A percentile compares a stretch with the other conserved stretches of the same genome.
phyloP scores from a whole-genome alignment of 75 land plant genomes.

The Pseudotsuga menziesii region DNA sequence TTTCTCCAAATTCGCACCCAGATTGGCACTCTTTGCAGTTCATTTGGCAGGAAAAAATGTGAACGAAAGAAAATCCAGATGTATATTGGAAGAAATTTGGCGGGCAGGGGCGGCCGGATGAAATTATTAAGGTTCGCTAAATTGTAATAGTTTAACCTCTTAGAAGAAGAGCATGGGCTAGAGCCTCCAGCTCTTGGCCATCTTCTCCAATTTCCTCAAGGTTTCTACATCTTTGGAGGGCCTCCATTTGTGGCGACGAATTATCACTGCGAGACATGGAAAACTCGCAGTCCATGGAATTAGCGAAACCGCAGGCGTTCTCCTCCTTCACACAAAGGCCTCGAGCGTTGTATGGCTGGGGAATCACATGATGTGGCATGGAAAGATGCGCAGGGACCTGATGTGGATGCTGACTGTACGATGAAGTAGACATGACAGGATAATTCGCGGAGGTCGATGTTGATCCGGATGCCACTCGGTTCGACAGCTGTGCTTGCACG shows the following conservation, averaged over 20 bases:
- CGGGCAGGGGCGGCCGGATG: too few species aligned
- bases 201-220: background rate
- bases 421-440: background rate
- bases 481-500: constrained; percentile 47
- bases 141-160: background rate
- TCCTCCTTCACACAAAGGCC: too few species aligned
- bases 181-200: constrained; percentile 1
- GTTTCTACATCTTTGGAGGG: background rate
- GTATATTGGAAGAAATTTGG: too few species aligned
- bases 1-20: too few species aligned
- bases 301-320: too few species aligned
- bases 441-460: too few species aligned
- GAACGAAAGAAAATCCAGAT: too few species aligned
- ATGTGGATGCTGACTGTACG: background rate
- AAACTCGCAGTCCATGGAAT: background rate
- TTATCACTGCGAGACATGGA: background rate
- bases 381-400: background rate
- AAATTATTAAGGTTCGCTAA: too few species aligned
- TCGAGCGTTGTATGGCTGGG: too few species aligned
- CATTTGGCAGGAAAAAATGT: too few species aligned
- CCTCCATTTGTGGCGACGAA: background rate
- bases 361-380: background rate
- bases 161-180: constrained; percentile 1
- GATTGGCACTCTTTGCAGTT: too few species aligned
- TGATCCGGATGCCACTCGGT: constrained; percentile 7